phyloP scores from a whole-genome alignment of 208 protist species.

The Crithidia thermophila region DNA sequence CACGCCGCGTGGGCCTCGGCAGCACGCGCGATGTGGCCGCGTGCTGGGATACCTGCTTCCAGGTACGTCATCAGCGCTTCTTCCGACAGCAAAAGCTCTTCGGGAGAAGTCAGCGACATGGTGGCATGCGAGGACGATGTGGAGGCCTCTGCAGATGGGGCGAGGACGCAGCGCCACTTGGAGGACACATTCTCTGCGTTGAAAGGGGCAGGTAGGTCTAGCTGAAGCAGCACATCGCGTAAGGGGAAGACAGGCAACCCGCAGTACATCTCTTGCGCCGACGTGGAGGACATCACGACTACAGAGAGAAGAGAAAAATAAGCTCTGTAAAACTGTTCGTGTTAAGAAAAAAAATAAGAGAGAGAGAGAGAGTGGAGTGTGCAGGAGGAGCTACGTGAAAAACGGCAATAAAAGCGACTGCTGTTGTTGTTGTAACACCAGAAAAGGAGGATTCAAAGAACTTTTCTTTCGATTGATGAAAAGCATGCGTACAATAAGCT shows the following conservation, averaged over 20 bases:
- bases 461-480: background rate
- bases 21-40: constrained; percentile 34
- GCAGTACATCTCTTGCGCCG: constrained; percentile 10
- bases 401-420: background rate
- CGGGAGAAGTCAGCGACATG: background rate
- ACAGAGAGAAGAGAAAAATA: background rate
- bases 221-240: constrained; percentile 60
- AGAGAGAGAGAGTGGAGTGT: background rate
- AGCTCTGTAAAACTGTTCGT: background rate
- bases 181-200: constrained; percentile 43
- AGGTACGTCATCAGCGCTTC: constrained; percentile 58
- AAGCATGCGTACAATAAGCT: no score
- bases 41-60: constrained; percentile 62
- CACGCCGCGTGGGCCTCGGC: constrained; percentile 34
- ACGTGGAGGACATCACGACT: background rate
- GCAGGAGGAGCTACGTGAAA: background rate
- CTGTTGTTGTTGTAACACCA: background rate
- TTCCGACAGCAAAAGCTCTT: constrained; percentile 32
- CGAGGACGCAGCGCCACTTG: constrained; percentile 88
- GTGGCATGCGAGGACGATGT: background rate
- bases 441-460: background rate
- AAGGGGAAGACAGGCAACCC: constrained; percentile 59
- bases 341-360: constrained; percentile 9
- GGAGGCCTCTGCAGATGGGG: constrained; percentile 33
- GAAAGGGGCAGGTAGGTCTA: constrained; percentile 54